phyloP scores from a whole-genome alignment of 805 yeast species.

The Saccharomycopsis olivae region DNA sequence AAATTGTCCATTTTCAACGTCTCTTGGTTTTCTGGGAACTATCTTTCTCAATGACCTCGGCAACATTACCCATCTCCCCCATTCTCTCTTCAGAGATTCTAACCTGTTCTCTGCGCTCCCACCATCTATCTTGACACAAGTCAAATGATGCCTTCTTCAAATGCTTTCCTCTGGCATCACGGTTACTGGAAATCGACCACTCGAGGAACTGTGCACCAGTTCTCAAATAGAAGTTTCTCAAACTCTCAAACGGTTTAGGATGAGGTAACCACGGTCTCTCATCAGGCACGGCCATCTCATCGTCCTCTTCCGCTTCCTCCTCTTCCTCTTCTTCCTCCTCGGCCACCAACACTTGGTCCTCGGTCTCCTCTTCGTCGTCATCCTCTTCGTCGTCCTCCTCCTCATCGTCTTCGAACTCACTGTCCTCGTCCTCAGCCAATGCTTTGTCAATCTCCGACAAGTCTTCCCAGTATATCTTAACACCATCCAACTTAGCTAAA shows the following conservation, averaged over 20 bases:
- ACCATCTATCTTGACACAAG: conserved; percentile 88
- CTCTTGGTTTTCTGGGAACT: conserved; percentile 38
- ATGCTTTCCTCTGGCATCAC: conserved; percentile 81
- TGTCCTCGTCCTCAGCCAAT: conserved; percentile 50
- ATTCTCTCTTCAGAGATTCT: conserved; percentile 79
- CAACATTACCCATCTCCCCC: conserved; percentile 88
- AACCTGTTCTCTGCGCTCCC: conserved; percentile 95
- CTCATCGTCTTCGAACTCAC: conserved; percentile 52
- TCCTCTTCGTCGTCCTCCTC: conserved; percentile 60
- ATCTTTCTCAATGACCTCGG: conserved; percentile 74
- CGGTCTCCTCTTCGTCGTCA: conserved; percentile 30
- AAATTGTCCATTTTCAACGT: conserved; percentile 31
- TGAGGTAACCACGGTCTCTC: conserved; percentile 95
- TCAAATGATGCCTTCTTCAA: conserved; percentile 85
- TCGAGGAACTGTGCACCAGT: conserved; percentile 80
- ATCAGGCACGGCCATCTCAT: conserved; percentile 70
- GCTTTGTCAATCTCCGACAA: conserved; percentile 43
- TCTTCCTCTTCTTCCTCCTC: conserved; percentile 59
- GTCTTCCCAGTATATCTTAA: conserved; percentile 85
- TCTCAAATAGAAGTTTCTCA: conserved; percentile 76
- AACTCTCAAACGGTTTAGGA: conserved; percentile 83
- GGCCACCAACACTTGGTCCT: conserved; percentile 32
- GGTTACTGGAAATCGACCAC: conserved; percentile 85
- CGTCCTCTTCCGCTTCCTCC: conserved; percentile 48
- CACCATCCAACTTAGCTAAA: conserved; percentile 78